Percentiles rank a stretch among this genome's conserved stretches.
Evolutionary conservation across 2,329 filamentous ascomycete species (phyloP).

Genomic region (Colletotrichum cuscutae): DNA sequence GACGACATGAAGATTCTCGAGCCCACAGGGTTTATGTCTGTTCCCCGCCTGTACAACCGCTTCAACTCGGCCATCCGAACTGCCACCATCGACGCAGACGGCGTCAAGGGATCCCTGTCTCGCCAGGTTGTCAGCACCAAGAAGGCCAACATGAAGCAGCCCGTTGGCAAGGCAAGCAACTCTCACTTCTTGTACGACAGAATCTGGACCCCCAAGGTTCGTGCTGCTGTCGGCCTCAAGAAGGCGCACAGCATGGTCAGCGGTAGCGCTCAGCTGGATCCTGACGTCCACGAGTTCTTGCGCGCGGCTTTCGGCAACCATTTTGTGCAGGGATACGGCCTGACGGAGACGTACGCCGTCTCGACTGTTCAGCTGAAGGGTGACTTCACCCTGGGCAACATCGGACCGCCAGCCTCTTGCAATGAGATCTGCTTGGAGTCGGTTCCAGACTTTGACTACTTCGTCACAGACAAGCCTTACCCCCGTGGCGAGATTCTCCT

Average conservation of each 20-base stretch:
- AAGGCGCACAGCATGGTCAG: slow-evolving; percentile 79
- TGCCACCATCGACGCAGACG: slow-evolving; percentile 80
- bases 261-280: slow-evolving; percentile 91
- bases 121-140: slow-evolving; percentile 84
- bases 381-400: slow-evolving; percentile 84
- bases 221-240: slow-evolving; percentile 83
- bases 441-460: slow-evolving; percentile 94
- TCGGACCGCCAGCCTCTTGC: slow-evolving; percentile 75
- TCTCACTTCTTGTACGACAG: slow-evolving; percentile 82
- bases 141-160: slow-evolving; percentile 78
- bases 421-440: slow-evolving; percentile 85
- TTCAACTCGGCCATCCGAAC: slow-evolving; percentile 86
- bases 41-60: slow-evolving; percentile 91
- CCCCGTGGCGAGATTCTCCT: slow-evolving; percentile 91
- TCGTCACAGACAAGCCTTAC: slow-evolving; percentile 85
- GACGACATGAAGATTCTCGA: slow-evolving; percentile 91
- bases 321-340: slow-evolving; percentile 88
- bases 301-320: slow-evolving; percentile 82
- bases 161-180: slow-evolving; percentile 79
- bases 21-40: slow-evolving; percentile 86
- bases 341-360: slow-evolving; percentile 92
- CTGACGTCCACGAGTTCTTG: slow-evolving; percentile 87
- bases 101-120: slow-evolving; percentile 83
- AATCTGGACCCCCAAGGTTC: slow-evolving; percentile 91
- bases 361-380: slow-evolving; percentile 74